Evolutionary conservation across 176 grass and related monocot genomes (phyloP).

Genomic region (Pharus latifolius): DNA sequence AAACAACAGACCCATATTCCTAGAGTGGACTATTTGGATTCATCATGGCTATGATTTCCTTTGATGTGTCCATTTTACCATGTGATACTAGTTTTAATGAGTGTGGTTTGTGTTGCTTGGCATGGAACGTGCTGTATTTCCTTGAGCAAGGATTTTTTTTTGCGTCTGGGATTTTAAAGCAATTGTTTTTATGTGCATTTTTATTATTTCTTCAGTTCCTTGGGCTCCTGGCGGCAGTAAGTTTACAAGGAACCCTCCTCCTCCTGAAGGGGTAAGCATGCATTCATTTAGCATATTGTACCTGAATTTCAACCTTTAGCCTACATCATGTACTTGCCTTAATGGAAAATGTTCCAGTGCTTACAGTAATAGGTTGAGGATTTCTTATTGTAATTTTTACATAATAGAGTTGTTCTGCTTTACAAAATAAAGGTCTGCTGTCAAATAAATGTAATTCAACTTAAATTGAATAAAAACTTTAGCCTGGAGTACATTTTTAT

Average conservation of each 20-base stretch:
- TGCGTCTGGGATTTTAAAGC: not conserved
- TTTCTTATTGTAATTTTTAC: no score
- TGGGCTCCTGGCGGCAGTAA: slow-evolving; percentile 90
- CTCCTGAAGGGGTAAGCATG: slow-evolving; percentile 76
- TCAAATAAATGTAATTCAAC: no score
- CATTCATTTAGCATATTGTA: not conserved
- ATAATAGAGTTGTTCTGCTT: no score
- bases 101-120: not conserved
- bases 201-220: slow-evolving; percentile 48
- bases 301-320: not conserved
- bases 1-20: not conserved
- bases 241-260: slow-evolving; percentile 92
- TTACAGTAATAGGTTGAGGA: not conserved
- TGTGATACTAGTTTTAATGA: not conserved
- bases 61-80: not conserved
- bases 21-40: not conserved
- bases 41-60: not conserved
- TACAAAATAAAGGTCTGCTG: no score
- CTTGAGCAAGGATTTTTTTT: not conserved
- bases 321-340: not conserved
- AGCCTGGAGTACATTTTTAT: not conserved
- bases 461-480: not conserved
- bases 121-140: not conserved
- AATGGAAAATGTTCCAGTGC: not conserved
- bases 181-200: slow-evolving; percentile 3